Base-by-base conservation (phyloP, 192 early-diverging fungal species). In the Coemansia pectinata region DNA sequence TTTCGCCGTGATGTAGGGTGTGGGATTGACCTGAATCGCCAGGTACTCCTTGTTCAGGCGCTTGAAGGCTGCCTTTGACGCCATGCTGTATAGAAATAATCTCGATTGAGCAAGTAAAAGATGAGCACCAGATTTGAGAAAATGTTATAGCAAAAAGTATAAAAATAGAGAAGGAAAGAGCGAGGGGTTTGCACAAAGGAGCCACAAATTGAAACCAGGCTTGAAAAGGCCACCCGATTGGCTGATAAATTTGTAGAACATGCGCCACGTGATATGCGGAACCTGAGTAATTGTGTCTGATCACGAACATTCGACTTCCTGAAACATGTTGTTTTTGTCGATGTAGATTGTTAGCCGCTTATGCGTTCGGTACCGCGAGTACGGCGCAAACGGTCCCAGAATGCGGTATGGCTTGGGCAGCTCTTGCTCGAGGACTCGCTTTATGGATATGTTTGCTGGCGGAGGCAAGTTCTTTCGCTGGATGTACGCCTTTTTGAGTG, bases 1-100 rank as follows among this genome's bases (percentile, higher is more conserved):
- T 70, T 92, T 93, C 10, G 98, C 95, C 55, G 87, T 86, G 64
- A 99, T 93, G 69, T 89, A 97, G 23, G 94, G 93, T 27, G 93
- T 89, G 12, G 96, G 96, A 73, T 88, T 93, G 71, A 74, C 88
- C 62, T 91, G 87, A 63, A 95, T 80, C 39, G 87, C 88, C 58
- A 87, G 70, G 67, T 91, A 95, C 79, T 95, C 93, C 79, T 93
- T 93, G 53, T 83, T 88, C 72, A 95, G 74, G 45, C 92, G 86
- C 72, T 89, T 91, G 78, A 84, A 89, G 6, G 92, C 93, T 44
- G 84, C 89, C 66, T 91, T 91, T 36, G 91, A 91, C n/a, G 92
- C 92, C 93, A 95, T 95, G 33, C 17, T 67, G 31, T 59, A 23
- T n/a, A 72, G 19, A 38, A 52, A 58, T 47, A 29, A n/a, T 11